Percentiles rank a stretch among this genome's conserved stretches.
phyloP scores from a whole-genome alignment of 805 yeast species.

The Candida krabiensis region DNA sequence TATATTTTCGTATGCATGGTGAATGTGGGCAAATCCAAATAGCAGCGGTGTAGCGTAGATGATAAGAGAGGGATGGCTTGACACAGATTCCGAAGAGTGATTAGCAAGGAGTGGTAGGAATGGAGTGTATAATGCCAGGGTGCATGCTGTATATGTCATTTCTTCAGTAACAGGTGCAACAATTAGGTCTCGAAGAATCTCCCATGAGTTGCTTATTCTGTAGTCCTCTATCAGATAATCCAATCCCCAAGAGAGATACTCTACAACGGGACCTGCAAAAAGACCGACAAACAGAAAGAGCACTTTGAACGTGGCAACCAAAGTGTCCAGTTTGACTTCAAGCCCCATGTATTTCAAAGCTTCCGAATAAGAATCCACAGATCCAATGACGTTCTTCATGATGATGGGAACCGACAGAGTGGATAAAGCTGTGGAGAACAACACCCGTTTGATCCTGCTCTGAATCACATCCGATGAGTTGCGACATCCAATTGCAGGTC shows the following conservation, averaged over 20 bases:
- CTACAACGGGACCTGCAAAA: slow-evolving; percentile 49
- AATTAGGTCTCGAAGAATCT: slow-evolving; percentile 55
- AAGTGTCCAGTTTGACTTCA: slow-evolving; percentile 7
- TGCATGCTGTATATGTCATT: slow-evolving; percentile 57
- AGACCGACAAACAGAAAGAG: slow-evolving; percentile 38
- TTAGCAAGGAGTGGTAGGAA: slow-evolving; percentile 12
- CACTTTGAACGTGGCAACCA: slow-evolving; percentile 19
- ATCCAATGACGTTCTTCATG: slow-evolving; percentile 19
- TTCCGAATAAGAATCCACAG: slow-evolving; percentile 9
- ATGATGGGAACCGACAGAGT: slow-evolving; percentile 33
- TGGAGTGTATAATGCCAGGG: slow-evolving; percentile 34
- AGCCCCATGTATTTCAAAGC: slow-evolving; percentile 20
- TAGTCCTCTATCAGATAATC: slow-evolving; percentile 4
- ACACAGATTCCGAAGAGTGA: neutral
- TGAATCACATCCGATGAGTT: slow-evolving; percentile 44
- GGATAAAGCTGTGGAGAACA: slow-evolving; percentile 32
- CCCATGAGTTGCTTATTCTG: slow-evolving; percentile 17
- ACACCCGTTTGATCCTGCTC: slow-evolving; percentile 40
- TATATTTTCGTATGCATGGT: slow-evolving; percentile 61
- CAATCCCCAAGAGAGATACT: slow-evolving; percentile 30
- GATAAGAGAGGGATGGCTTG: slow-evolving; percentile 10
- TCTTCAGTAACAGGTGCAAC: slow-evolving; percentile 84
- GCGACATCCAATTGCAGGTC: slow-evolving; percentile 30
- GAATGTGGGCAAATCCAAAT: slow-evolving; percentile 78
- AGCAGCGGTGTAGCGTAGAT: slow-evolving; percentile 54